These are phyloP conservation scores for Delonix regia DNA, from an alignment of 306 rosid genomes.

Conservation along the genomic window DNA sequence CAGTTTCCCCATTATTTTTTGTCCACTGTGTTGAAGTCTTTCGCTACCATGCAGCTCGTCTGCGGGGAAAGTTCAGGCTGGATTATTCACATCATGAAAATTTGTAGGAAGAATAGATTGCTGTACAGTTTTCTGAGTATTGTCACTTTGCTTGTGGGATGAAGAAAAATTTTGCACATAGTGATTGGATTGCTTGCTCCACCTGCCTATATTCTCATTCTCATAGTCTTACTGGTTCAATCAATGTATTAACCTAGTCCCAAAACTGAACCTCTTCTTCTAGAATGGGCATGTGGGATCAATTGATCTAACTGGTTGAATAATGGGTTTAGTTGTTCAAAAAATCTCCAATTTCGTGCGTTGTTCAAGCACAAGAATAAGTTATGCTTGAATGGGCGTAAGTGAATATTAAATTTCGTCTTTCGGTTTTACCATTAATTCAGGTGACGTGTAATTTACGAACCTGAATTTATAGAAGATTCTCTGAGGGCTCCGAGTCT, in stretches of 20 bases:
- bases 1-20: constrained; percentile 22
- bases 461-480: not conserved
- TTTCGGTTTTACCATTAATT: not conserved
- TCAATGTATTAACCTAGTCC: not conserved
- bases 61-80: constrained; percentile 7
- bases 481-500: not conserved
- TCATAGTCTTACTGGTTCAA: not conserved
- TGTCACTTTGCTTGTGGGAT: constrained; percentile 28
- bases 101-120: constrained; percentile 30
- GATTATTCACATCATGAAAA: constrained; percentile 30
- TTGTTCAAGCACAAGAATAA: not conserved
- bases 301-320: not conserved
- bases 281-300: too few relatives aligned
- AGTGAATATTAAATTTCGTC: not conserved
- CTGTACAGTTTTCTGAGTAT: constrained; percentile 36
- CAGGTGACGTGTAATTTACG: not conserved
- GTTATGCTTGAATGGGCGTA: not conserved
- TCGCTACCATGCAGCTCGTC: constrained; percentile 17
- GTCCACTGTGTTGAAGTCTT: constrained; percentile 34
- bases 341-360: not conserved
- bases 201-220: constrained; percentile 1
- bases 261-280: too few relatives aligned
- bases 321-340: not conserved
- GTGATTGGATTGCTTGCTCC: not conserved
- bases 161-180: constrained; percentile 14